Percentiles rank a stretch among this genome's conserved stretches.
These are phyloP conservation scores for Kazachstania psychrophila DNA, from an alignment of 805 yeast species.

Conservation along the genomic window DNA sequence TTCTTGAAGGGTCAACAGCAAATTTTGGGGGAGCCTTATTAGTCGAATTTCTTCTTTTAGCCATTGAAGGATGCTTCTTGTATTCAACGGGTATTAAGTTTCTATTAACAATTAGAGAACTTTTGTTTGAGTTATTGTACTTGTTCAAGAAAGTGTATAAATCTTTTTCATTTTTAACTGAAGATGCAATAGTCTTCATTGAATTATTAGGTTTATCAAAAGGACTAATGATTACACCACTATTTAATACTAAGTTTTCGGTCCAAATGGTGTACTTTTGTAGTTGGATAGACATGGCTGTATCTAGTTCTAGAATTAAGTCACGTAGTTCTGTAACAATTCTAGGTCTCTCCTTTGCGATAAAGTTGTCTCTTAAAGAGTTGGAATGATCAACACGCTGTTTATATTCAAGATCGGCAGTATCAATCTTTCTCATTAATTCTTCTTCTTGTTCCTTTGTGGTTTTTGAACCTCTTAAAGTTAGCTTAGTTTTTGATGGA, in stretches of 20 bases:
- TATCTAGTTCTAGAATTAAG: constrained; percentile 76
- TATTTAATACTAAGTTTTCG: constrained; percentile 73
- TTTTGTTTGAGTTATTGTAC: constrained; percentile 31
- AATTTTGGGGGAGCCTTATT: constrained; percentile 21
- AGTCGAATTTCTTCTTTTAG: constrained; percentile 21
- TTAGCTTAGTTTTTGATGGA: constrained; percentile 73
- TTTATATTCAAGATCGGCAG: constrained; percentile 81
- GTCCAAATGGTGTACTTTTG: constrained; percentile 83
- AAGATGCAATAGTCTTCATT: constrained; percentile 66
- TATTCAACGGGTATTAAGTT: constrained; percentile 60
- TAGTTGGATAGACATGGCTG: constrained; percentile 80
- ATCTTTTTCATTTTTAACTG: constrained; percentile 77
- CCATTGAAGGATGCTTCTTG: constrained; percentile 58
- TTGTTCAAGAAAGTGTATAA: constrained; percentile 58
- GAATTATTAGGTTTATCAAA: constrained; percentile 44
- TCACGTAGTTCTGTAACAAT: constrained; percentile 62
- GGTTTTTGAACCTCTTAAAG: constrained; percentile 69
- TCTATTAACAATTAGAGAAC: constrained; percentile 31
- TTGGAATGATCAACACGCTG: constrained; percentile 65
- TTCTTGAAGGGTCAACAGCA: constrained; percentile 25
- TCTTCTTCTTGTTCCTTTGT: constrained; percentile 86
- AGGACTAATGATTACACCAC: constrained; percentile 78
- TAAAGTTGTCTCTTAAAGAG: constrained; percentile 61
- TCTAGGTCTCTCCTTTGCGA: constrained; percentile 68
- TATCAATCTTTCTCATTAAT: constrained; percentile 63